Base-by-base conservation (phyloP, 2,329 filamentous ascomycete species). In the Aspergillus udagawae region DNA sequence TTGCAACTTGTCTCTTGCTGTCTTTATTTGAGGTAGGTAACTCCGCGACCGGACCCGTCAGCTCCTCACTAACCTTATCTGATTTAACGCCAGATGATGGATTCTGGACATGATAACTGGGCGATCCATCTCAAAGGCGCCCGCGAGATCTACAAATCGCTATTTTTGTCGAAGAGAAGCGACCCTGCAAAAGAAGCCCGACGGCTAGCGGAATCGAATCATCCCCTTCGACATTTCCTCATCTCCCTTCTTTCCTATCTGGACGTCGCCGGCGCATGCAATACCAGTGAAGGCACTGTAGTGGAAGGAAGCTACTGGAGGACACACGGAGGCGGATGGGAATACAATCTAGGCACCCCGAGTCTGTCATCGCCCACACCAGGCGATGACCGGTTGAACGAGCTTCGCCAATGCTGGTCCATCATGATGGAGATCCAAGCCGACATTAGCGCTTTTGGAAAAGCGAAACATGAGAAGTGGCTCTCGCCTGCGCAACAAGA, bases 231-330 rank as follows among this genome's bases (percentile, higher is more conserved):
- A 44, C 63, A 62, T 27, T 75, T 75, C 53, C 70, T 76, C n/a
- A 69, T 76, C 17, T 75, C 72, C 2, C 64, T 75, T 14, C 67
- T 75, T 35, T 74, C 71, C 1, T 75, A 74, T 54, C 71, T 76
- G 20, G 73, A 76, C 50, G 73, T 75, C 21, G 73, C 73, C 0
- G 73, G 73, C 28, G 70, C 74, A 10, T 74, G 73, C 55, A 71
- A 72, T 4, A 73, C 71, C 5, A 69, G 70, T 21, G 70, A 74
- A 28, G 72, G 70, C 2, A 74, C 73, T 3, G 64, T 75, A 7
- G 70, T 75, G 10, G 64, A 73, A 51, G 73, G 73, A 2, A 71
- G 68, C 56, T 76, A 76, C 52, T 75, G 73, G 73, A 67, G 69
- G 56, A 73, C 70, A 1, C 64, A 72, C n/a, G 73, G 68, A 4